phyloP scores from a whole-genome alignment of 805 yeast species.

The Candida bentonensis region DNA sequence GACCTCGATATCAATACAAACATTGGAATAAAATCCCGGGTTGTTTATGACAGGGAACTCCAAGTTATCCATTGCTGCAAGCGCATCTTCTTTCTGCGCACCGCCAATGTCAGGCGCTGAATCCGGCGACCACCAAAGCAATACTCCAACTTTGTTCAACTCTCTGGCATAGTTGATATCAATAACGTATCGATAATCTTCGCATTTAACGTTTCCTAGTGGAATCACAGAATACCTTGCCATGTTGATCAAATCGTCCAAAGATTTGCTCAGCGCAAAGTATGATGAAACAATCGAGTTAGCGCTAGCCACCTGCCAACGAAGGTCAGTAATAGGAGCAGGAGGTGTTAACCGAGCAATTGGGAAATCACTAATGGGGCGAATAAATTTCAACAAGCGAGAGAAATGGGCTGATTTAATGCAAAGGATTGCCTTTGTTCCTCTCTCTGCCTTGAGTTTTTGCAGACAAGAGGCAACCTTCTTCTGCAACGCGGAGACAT shows the following conservation, averaged over 20 bases:
- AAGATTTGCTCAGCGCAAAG: constrained; percentile 60
- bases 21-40: constrained; percentile 68
- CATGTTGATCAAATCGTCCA: constrained; percentile 47
- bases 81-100: constrained; percentile 46
- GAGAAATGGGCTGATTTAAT: constrained; percentile 48
- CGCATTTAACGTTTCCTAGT: constrained; percentile 68
- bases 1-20: constrained; percentile 63
- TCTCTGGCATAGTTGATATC: constrained; percentile 81
- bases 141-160: constrained; percentile 46
- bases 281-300: constrained; percentile 56
- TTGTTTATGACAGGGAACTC: constrained; percentile 60
- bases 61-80: constrained; percentile 36
- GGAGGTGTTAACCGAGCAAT: constrained; percentile 43
- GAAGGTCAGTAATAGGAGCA: constrained; percentile 33
- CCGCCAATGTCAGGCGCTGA: constrained; percentile 83
- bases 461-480: constrained; percentile 40
- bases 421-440: constrained; percentile 47
- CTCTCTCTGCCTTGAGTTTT: constrained; percentile 49
- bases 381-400: constrained; percentile 33
- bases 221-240: constrained; percentile 73
- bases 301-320: constrained; percentile 64
- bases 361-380: constrained; percentile 44
- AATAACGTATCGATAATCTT: constrained; percentile 61
- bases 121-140: constrained; percentile 87
- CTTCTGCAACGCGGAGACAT: constrained; percentile 28